These are phyloP conservation scores for Berberis thunbergii DNA, from an alignment of 164 flowering plant species.

Conservation along the genomic window DNA sequence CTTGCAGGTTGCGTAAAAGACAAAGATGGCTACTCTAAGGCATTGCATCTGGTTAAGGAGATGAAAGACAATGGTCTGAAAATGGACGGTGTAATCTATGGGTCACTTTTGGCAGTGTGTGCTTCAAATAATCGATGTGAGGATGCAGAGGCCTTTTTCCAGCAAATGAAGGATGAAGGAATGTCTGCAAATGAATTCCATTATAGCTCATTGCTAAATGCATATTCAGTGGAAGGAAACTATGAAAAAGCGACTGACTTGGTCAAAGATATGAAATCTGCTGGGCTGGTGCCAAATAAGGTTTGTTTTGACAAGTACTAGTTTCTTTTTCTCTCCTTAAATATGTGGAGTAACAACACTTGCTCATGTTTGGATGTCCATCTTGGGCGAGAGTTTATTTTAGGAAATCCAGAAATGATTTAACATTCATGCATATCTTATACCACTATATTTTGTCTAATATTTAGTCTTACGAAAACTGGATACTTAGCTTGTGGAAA, in stretches of 20 bases:
- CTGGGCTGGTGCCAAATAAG: slow-evolving; percentile 85
- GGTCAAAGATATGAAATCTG: slow-evolving; percentile 69
- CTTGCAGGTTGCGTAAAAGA: slow-evolving; percentile 77
- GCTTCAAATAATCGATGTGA: slow-evolving; percentile 59
- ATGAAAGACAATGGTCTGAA: slow-evolving; percentile 36
- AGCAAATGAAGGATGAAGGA: slow-evolving; percentile 72
- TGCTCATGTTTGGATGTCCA: no score
- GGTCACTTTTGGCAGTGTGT: slow-evolving; percentile 71
- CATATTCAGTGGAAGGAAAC: slow-evolving; percentile 61
- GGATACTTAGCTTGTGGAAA: no score
- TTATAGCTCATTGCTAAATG: slow-evolving; percentile 86
- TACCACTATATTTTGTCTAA: no score
- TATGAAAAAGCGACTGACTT: slow-evolving; percentile 63
- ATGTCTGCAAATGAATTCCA: slow-evolving; percentile 68
- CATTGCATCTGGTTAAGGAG: slow-evolving; percentile 64
- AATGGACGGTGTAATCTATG: slow-evolving; percentile 76
- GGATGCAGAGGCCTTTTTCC: slow-evolving; percentile 73
- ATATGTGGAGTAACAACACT: background rate
- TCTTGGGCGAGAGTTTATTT: no score
- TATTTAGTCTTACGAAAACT: no score
- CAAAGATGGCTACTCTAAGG: slow-evolving; percentile 62
- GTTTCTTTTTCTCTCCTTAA: background rate
- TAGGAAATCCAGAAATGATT: no score
- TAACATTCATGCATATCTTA: no score
- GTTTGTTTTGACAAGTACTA: slow-evolving; percentile 29